Base-by-base conservation (phyloP, 2,329 filamentous ascomycete species). In the Aspergillus puulaauensis region DNA sequence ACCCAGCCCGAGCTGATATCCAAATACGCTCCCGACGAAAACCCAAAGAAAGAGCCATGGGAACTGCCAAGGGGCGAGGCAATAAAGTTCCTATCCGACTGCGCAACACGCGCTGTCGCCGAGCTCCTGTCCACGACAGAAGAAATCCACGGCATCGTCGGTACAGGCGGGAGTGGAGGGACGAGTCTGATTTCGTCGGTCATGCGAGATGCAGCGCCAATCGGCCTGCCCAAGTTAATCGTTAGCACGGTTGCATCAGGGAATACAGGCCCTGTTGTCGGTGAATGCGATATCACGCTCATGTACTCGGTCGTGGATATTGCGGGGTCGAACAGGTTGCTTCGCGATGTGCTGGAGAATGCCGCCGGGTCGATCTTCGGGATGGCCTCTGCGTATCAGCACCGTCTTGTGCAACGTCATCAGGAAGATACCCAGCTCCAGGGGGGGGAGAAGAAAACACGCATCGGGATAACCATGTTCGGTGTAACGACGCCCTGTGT, bases 301-400 rank as follows among this genome's bases (percentile, higher is more conserved):
- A 87, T 89, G 83, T 88, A 89, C 64, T 86, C 82, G 15, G 86
- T 90, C 1, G 87, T 90, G 14, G 88, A 91, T 57, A 81, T 90
- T 51, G 85, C 87, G 1, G 88, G 88, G 0, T 69, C 83, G 9
- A 90, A 78, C 6, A 75, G 76, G 2, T 80, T 90, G 0, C 70
- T 90, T 1, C 15, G 39, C 4, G 39, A 55, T 21, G 53, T 55
- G 2, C 9, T 55, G 6, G 72, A 75, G 21, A 90, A 90, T 63
- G 87, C 88, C 0, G 86, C 83, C 0, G 82, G 80, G 0, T 82
- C 85, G 0, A 83, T 90, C 39, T 75, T 75, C 0, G 87, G 81
- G 0, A 87, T 88, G 80, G 82, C 84, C 0, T 58, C 61, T 2
- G 72, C 78, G 0, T 85, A 84, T 57, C 65, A 23, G 53, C 3